Conservation (phyloP, 805 yeast species). For the Kodamaea nitidulidarum region DNA sequence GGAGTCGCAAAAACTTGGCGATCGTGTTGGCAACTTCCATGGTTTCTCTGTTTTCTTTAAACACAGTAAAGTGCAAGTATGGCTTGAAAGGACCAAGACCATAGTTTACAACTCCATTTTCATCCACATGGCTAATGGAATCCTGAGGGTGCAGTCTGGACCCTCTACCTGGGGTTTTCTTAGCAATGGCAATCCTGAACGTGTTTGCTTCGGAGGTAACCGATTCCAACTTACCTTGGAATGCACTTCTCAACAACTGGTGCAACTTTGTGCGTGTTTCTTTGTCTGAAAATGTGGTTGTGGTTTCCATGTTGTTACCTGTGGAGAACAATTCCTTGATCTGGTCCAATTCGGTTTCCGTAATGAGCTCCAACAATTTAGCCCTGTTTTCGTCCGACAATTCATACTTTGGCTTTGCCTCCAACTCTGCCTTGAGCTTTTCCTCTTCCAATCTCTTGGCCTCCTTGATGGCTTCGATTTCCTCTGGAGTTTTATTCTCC, state of each 20-base stretch:
- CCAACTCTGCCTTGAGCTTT: conserved; percentile 18
- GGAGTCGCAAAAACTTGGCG: conserved; percentile 68
- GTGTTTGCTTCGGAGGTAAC: conserved; percentile 66
- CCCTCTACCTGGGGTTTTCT: conserved; percentile 29
- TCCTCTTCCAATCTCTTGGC: conserved; percentile 16
- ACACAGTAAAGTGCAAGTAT: conserved; percentile 71
- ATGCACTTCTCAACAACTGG: conserved; percentile 67
- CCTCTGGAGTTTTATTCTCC: conserved; percentile 31
- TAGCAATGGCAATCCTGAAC: conserved; percentile 58
- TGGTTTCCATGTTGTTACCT: conserved; percentile 57
- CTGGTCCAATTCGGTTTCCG: conserved; percentile 54
- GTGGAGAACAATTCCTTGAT: conserved; percentile 52
- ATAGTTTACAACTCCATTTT: conserved; percentile 56
- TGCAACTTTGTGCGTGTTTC: conserved; percentile 74
- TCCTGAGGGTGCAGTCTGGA: conserved; percentile 33
- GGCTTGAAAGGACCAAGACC: conserved; percentile 70
- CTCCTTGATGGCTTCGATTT: conserved; percentile 26
- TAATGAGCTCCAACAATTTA: conserved; percentile 51
- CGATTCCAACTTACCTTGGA: conserved; percentile 72
- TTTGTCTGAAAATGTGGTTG: conserved; percentile 59
- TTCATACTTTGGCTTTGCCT: conserved; percentile 31
- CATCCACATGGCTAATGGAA: conserved; percentile 38
- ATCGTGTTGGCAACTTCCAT: conserved; percentile 87
- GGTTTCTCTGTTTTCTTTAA: conserved; percentile 94
- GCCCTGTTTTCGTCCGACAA: conserved; percentile 44